Evolutionary conservation across 306 rosid species (phyloP), one percentile per base, ranked within the genome.

Genomic region (Herpetospermum pedunculosum): DNA sequence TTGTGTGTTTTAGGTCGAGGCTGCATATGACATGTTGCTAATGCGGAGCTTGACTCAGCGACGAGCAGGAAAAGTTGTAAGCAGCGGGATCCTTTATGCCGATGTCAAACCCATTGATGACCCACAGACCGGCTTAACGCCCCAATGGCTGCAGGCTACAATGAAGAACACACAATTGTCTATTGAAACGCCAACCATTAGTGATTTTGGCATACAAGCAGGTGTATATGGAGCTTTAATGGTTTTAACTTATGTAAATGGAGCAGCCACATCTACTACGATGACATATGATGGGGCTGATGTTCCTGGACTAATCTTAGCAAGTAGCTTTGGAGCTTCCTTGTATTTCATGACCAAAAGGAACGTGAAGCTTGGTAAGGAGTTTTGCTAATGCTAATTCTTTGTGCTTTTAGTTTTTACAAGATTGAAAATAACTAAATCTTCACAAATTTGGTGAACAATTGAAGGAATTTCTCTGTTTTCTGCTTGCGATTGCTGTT

Each of bases 241-340:
- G 91, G 91, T 83, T 54, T 84, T 91, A 41, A 87, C 92, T 47
- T 94, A 88, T 78, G 81, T 85, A 58, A 91, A 77, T 59, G 99
- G 97, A 72, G 29, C 86, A 69, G 80, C 96, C 46, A 30, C 81
- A 40, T 75, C 92, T 12, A 62, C 91, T 68, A 59, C 75, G 2
- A 70, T 57, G 35, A 77, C 88, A 2, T 89, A 89, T 74, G 85
- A 81, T 10, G 97, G 87, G 54, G 87, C 90, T 14, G 96, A 91
- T 87, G 89, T 89, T 74, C 88, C 99, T 40, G 96, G 98, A 78
- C 89, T 94, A 76, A 86, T 94, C 76, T 84, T 94, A 88, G 99
- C 99, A 73, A 89, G 97, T 84, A 94, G 99, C 83, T 91, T 91
- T 84, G 99, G 97, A 70, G 99, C 92, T 89, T 94, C 97, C 81